Conservation (phyloP, 2,329 filamentous ascomycete species). For the Stagonosporopsis cucurbitacearum region DNA sequence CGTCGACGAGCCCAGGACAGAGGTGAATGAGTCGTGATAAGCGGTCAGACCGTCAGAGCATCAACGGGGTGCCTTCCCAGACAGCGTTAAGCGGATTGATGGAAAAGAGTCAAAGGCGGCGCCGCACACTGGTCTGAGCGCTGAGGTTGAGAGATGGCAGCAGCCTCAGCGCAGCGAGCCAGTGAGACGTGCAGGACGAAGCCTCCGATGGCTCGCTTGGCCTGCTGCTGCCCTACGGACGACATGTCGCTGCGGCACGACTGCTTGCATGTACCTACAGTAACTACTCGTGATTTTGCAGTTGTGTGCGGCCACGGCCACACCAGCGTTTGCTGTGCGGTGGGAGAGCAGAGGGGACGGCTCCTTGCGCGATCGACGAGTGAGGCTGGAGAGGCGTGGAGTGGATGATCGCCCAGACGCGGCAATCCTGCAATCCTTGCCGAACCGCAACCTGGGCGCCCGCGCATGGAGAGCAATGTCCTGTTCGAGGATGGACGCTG, state of each 20-base stretch:
- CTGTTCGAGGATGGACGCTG: conserved; percentile 38
- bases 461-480: conserved; percentile 43
- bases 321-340: conserved; percentile 1
- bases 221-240: conserved; percentile 10
- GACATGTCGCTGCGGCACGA: conserved; percentile 5
- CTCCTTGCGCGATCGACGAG: conserved; percentile 37
- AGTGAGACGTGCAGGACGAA: conserved; percentile 37
- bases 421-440: conserved; percentile 27
- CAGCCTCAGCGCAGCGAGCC: conserved; percentile 26
- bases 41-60: conserved; percentile 2
- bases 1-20: not conserved
- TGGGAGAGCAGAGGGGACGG: not conserved
- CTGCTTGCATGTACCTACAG: not conserved
- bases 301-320: not conserved
- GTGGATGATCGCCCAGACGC: conserved; percentile 39
- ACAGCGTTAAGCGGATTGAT: conserved; percentile 1
- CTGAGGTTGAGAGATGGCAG: conserved; percentile 26
- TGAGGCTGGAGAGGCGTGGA: conserved; percentile 41
- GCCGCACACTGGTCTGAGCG: conserved; percentile 10
- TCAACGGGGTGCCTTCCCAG: not conserved
- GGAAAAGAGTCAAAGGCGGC: conserved; percentile 7
- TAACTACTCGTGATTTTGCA: not conserved
- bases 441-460: conserved; percentile 32
- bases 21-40: conserved; percentile 10
- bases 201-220: conserved; percentile 24